Evolutionary conservation across 768 basidiomycete species (phyloP).

Genomic region (Auricularia cornea): DNA sequence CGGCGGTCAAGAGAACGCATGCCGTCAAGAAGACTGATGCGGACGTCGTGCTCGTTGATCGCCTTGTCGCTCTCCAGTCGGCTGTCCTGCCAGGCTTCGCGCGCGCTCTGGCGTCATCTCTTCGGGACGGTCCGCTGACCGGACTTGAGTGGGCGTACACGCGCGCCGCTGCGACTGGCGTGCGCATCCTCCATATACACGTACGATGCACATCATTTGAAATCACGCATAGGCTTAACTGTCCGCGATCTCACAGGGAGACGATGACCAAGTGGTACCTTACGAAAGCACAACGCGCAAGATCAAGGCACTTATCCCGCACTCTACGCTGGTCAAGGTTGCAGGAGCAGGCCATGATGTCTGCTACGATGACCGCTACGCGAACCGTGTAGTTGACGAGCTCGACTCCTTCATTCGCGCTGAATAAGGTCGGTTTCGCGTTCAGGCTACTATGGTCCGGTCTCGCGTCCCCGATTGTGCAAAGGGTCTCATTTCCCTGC

Average conservation of each 20-base stretch:
- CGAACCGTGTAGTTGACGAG: background rate
- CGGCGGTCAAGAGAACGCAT: background rate
- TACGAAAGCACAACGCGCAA: background rate
- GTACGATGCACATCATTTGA: no score
- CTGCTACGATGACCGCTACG: background rate
- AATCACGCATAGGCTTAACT: no score
- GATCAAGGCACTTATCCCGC: conserved; percentile 12
- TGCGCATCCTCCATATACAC: conserved; percentile 11
- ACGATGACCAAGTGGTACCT: conserved; percentile 11
- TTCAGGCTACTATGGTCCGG: no score
- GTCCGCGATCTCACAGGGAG: conserved; percentile 10
- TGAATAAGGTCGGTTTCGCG: background rate
- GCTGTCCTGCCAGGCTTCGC: conserved; percentile 10
- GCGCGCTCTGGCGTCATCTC: conserved; percentile 12
- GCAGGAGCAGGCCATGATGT: conserved; percentile 16
- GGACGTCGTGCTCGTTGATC: background rate
- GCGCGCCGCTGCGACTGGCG: conserved; percentile 7
- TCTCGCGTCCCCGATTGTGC: no score
- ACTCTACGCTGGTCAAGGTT: conserved; percentile 12
- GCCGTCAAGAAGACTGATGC: background rate
- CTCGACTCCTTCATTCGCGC: background rate
- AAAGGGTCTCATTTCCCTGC: no score
- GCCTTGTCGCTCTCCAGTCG: conserved; percentile 6
- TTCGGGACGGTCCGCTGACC: conserved; percentile 18
- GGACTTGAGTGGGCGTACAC: conserved; percentile 18